Evolutionary conservation across 768 basidiomycete species (phyloP).

Genomic region (Porphyrellus cyaneotinctus): DNA sequence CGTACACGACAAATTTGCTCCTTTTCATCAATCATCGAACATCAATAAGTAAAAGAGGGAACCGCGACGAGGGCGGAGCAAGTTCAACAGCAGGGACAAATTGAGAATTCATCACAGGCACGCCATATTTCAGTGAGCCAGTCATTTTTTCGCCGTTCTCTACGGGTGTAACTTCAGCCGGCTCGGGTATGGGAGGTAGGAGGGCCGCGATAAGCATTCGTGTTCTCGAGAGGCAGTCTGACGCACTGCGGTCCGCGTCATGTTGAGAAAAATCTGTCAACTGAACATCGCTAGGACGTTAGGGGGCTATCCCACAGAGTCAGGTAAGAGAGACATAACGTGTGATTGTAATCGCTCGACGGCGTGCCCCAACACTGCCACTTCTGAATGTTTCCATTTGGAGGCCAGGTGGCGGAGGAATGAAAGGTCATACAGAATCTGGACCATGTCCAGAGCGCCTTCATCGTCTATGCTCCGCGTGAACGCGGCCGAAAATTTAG

Average conservation of each 20-base stretch:
- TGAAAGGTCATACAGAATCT: constrained; percentile 43
- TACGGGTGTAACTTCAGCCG: constrained; percentile 15
- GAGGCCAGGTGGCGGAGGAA: constrained; percentile 44
- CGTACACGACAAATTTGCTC: constrained; percentile 15
- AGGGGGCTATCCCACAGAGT: not conserved
- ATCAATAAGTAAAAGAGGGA: constrained; percentile 69
- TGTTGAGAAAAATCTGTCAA: constrained; percentile 4
- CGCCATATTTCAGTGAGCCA: constrained; percentile 50
- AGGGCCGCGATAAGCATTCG: constrained; percentile 62
- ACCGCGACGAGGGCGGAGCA: constrained; percentile 68
- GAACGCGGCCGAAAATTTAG: constrained; percentile 33
- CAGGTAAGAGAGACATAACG: constrained; percentile 22
- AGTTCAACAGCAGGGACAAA: constrained; percentile 59
- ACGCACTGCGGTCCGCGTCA: constrained; percentile 28
- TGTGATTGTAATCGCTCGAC: constrained; percentile 23
- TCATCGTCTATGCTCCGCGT: constrained; percentile 31
- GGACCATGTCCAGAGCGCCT: constrained; percentile 26
- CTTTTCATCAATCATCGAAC: constrained; percentile 20
- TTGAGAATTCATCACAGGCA: constrained; percentile 48
- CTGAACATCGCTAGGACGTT: constrained; percentile 13
- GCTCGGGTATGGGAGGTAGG: constrained; percentile 38
- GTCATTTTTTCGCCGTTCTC: constrained; percentile 36
- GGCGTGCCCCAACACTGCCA: constrained; percentile 25
- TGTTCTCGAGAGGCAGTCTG: constrained; percentile 49
- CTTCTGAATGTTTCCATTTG: constrained; percentile 25